These are phyloP conservation scores for Fusarium penzigii DNA, from an alignment of 2,329 filamentous ascomycete species.

Conservation along the genomic window DNA sequence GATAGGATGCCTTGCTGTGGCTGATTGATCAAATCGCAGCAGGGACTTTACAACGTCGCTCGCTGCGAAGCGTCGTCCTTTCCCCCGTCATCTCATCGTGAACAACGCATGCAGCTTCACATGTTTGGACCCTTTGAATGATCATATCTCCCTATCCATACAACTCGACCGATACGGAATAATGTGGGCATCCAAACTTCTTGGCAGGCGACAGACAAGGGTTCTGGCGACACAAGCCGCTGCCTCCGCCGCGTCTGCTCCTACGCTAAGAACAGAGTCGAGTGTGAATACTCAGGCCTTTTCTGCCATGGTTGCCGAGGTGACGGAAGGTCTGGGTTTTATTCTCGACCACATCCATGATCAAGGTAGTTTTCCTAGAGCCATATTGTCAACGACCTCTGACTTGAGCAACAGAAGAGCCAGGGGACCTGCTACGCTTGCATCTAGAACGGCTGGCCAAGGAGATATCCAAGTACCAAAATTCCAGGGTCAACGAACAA, in stretches of 20 bases:
- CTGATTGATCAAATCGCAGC: too few species aligned
- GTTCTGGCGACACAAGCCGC: neutral
- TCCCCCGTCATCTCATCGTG: too few species aligned
- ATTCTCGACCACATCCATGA: slow-evolving; percentile 22
- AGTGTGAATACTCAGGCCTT: slow-evolving; percentile 25
- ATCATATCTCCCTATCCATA: too few species aligned
- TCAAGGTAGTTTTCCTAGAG: slow-evolving; percentile 11
- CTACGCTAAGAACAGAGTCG: slow-evolving; percentile 5
- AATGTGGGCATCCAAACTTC: slow-evolving; percentile 5
- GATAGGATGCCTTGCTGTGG: too few species aligned
- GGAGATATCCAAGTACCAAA: slow-evolving; percentile 23
- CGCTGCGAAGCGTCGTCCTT: too few species aligned
- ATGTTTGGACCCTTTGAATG: too few species aligned
- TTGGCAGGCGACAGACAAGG: neutral
- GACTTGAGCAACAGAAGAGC: slow-evolving; percentile 10
- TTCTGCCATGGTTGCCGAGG: slow-evolving; percentile 20
- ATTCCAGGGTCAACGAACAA: slow-evolving; percentile 10
- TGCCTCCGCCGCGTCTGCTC: slow-evolving; percentile 2
- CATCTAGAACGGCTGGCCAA: slow-evolving; percentile 21
- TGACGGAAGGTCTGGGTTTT: slow-evolving; percentile 22
- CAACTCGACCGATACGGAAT: neutral
- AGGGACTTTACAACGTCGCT: too few species aligned
- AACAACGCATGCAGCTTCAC: too few species aligned
- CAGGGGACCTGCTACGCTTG: slow-evolving; percentile 20
- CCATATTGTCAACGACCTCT: accelerated